Conservation (phyloP, 305 asterid genomes). For the Andrographis paniculata region DNA sequence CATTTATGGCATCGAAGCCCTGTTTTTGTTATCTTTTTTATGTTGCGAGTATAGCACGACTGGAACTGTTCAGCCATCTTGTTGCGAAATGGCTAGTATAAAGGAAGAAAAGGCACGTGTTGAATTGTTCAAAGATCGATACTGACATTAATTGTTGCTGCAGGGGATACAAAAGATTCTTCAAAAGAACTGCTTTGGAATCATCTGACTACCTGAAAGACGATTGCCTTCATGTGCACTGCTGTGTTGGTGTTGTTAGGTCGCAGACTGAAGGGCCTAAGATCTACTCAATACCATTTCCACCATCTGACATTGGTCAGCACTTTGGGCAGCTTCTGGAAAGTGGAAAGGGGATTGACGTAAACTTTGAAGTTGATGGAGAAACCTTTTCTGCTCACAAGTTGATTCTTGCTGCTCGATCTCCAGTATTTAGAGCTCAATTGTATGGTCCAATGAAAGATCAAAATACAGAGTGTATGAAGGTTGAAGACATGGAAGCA, state of each 20-base stretch:
- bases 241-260: conserved; percentile 89
- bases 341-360: conserved; percentile 69
- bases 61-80: no score
- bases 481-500: conserved; percentile 76
- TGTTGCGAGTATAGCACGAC: neutral
- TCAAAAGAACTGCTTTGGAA: conserved; percentile 67
- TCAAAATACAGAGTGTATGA: conserved; percentile 54
- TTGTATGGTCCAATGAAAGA: conserved; percentile 97
- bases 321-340: conserved; percentile 86
- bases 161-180: conserved; percentile 96
- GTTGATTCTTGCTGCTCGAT: conserved; percentile 91
- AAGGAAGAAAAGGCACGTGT: neutral
- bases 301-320: conserved; percentile 76
- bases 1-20: no score
- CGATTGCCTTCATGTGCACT: conserved; percentile 82
- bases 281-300: conserved; percentile 60
- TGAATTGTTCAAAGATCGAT: neutral
- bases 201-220: conserved; percentile 78
- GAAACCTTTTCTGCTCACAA: conserved; percentile 78
- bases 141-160: conserved; percentile 17
- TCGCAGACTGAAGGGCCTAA: conserved; percentile 87
- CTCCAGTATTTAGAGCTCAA: conserved; percentile 96
- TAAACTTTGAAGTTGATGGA: conserved; percentile 66
- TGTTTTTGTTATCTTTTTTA: neutral
- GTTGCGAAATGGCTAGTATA: neutral